Evolutionary conservation across 345 rosid genomes (phyloP), one percentile per base, ranked within the genome.

Genomic region (Citrus sp.): DNA sequence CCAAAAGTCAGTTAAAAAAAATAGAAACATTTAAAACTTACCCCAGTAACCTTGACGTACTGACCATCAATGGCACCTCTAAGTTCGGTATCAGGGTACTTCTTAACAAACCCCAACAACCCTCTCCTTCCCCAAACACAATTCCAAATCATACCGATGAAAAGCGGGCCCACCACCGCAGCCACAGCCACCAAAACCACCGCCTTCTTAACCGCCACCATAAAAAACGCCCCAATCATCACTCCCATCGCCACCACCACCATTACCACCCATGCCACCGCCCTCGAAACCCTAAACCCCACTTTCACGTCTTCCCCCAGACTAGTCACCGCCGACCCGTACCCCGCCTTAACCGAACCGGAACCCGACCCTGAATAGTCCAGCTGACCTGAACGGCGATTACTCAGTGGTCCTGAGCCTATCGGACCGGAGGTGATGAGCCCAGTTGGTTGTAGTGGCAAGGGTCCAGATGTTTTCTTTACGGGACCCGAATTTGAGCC

Each of bases 41-140:
- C 99, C 92, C 99, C 99, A 18, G 98, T 93, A 80, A 95, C 93
- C 86, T 93, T 95, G 66, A 95, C 96, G 74, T 88, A 87, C 72
- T 93, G 98, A 46, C 99, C 99, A 89, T 95, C 98, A 75, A 87
- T 80, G 55, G 99, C 98, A 54, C 94, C 94, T 88, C 99, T 90
- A 77, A 93, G 98, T 86, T 89, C 98, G 51, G 95, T 89, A 82
- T 95, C 96, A 6, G 97, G 94, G 79, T 87, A 89, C 76, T 87
- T 86, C 72, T 75, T 84, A 64, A 95, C 85, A 86, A 80, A 92
- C 76, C 89, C 85, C 81, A 92, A 34, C 82, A 95, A 61, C 7
- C 97, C 97, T 78, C 81, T 91, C 79, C 90, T 92, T 81, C 92
- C 90, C 94, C 93, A 87, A 13, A 80, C 78, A 25, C 90, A 93